Base-by-base conservation (phyloP, 345 rosid species). In the Psidium guajava region DNA sequence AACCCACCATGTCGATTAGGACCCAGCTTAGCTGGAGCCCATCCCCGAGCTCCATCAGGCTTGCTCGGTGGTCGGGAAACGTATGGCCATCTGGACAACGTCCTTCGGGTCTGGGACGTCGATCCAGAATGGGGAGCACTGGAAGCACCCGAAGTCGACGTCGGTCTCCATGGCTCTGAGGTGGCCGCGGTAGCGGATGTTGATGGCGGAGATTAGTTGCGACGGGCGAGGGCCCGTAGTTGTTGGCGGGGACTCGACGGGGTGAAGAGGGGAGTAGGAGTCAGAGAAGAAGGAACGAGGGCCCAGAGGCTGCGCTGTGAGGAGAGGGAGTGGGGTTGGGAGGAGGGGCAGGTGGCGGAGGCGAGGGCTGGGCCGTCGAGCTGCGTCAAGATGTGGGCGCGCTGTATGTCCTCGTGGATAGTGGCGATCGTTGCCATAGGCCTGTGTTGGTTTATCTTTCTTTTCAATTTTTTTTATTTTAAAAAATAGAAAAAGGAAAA, bases 221-320 rank as follows among this genome's bases (percentile, higher is more conserved):
- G 55, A 7, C 21, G 82, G 20, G 56, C 28, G 52, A 77, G 16
- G 74, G n/a, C 28, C 44, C 69, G 57, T 51, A 18, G 54, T 27
- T 8, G 36, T 1, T 18, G 81, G 47, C 32, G 8, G 27, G 69
- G 22, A 5, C 1, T 21, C 7, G 54, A 40, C 5, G 54, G 54
- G 74, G 51, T 24, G 83, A 90, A 77, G 64, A 81, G 9, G 9
- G 61, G 92, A 85, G 87, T 90, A 94, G 9, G 93, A 91, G 82
- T 91, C 87, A 54, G 98, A 91, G 94, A 93, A 96, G 88, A 96
- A 95, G 13, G 93, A 93, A 36, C 36, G 36, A 36, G 36, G 36
- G 36, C 36, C 36, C 36, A 36, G 36, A 36, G 36, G 36, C 3
- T 3, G 36, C 36, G 36, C 36, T 36, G 36, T 36, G 2, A 2